Percentiles rank a stretch among this genome's conserved stretches.
Conservation (phyloP, 2,329 filamentous ascomycete species). For the Magnaporthiopsis incrustans region DNA sequence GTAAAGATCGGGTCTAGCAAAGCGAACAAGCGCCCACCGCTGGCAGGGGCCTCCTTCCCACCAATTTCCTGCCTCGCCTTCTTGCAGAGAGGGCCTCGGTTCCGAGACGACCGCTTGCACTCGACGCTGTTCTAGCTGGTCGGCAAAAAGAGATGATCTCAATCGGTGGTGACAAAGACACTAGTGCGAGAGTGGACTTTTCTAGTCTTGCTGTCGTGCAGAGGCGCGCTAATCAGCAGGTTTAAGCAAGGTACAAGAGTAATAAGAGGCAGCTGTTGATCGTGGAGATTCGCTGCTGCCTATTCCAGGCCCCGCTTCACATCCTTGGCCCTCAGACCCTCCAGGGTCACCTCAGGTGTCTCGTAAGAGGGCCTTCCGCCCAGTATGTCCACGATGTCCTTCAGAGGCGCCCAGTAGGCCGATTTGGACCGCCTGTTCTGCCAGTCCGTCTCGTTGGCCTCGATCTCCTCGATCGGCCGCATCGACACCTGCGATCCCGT, state of each 20-base stretch:
- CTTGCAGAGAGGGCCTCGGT: no score
- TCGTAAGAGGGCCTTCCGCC: conserved; percentile 58
- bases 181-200: no score
- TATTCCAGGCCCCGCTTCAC: conserved; percentile 43
- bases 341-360: conserved; percentile 39
- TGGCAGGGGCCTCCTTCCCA: no score
- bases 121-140: no score
- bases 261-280: not conserved
- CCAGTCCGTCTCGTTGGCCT: conserved; percentile 88
- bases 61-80: no score
- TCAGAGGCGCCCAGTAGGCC: conserved; percentile 79
- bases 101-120: no score
- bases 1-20: no score
- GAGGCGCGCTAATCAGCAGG: not conserved
- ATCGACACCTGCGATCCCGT: conserved; percentile 87
- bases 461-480: conserved; percentile 69
- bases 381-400: conserved; percentile 75
- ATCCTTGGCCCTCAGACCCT: conserved; percentile 51
- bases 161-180: no score
- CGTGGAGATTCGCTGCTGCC: not conserved
- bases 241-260: not conserved
- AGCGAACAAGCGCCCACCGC: no score
- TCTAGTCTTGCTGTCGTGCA: no score
- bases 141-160: no score
- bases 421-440: conserved; percentile 73